A percentile compares a stretch with the other conserved stretches of the same genome.
Evolutionary conservation across 2,329 filamentous ascomycete genomes (phyloP).

Genomic region (Fonsecaea multimorphosa): DNA sequence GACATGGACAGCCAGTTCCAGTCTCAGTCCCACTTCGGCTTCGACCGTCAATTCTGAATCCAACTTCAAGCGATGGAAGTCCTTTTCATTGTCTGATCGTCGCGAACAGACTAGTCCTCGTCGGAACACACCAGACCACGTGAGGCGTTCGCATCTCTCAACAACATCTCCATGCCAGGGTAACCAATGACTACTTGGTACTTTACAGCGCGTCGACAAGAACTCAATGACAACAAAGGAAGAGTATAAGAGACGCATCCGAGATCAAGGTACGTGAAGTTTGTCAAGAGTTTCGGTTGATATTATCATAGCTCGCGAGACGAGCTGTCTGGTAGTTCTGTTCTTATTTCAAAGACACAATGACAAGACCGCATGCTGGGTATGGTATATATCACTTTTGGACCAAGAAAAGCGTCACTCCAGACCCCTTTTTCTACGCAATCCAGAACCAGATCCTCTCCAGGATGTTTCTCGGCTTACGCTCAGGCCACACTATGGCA

Average conservation of each 20-base stretch:
- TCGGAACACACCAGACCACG: too few species aligned
- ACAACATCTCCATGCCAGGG: too few species aligned
- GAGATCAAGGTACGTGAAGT: background rate
- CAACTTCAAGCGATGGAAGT: too few species aligned
- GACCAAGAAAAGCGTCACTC: background rate
- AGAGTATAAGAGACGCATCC: background rate
- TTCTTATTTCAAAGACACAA: background rate
- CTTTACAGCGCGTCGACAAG: background rate
- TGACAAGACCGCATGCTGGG: background rate
- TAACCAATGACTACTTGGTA: too few species aligned
- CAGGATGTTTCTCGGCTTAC: constrained; percentile 43
- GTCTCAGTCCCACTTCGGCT: too few species aligned
- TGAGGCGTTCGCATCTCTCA: too few species aligned
- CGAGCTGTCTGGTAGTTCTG: background rate
- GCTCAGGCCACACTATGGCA: constrained; percentile 43
- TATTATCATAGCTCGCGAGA: constrained; percentile 8
- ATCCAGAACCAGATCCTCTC: constrained; percentile 47
- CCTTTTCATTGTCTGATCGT: too few species aligned
- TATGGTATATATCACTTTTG: constrained; percentile 8
- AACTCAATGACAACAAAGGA: background rate
- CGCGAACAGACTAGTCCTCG: too few species aligned
- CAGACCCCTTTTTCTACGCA: constrained; percentile 18
- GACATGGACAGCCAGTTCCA: too few species aligned
- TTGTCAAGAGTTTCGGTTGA: background rate
- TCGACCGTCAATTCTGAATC: too few species aligned